A percentile compares a stretch with the other conserved stretches of the same genome.
These are phyloP conservation scores for Fraxinus xanthoxyloides DNA, from an alignment of 305 asterid genomes.

Conservation along the genomic window DNA sequence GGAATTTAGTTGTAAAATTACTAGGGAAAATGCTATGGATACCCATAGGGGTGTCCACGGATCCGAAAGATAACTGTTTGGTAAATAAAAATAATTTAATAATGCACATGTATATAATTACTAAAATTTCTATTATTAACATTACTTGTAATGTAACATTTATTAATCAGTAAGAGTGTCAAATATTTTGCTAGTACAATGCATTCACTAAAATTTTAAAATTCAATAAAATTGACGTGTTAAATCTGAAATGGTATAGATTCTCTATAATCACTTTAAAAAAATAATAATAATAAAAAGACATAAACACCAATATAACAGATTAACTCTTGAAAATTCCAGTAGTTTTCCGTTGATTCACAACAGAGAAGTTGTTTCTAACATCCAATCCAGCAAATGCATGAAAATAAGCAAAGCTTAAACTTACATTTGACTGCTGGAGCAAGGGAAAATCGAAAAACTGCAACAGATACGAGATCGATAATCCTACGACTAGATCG, in stretches of 20 bases:
- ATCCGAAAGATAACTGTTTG: too few species aligned
- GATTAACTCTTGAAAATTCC: not conserved
- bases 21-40: too few species aligned
- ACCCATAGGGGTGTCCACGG: too few species aligned
- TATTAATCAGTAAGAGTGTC: too few species aligned
- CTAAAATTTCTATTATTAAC: too few species aligned
- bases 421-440: not conserved
- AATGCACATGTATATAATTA: too few species aligned
- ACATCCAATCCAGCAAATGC: not conserved
- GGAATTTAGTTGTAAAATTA: too few species aligned
- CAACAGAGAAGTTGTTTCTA: not conserved
- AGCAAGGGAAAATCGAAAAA: not conserved
- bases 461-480: not conserved
- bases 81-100: too few species aligned
- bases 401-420: not conserved
- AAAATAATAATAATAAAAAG: not conserved
- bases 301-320: not conserved
- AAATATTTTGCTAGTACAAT: not conserved
- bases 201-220: not conserved
- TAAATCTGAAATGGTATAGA: not conserved
- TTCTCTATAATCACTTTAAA: not conserved
- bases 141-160: too few species aligned
- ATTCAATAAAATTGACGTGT: not conserved
- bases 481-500: not conserved
- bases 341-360: not conserved